Evolutionary conservation across 2,329 filamentous ascomycete genomes (phyloP).

Genomic region (Monilinia fructicola): DNA sequence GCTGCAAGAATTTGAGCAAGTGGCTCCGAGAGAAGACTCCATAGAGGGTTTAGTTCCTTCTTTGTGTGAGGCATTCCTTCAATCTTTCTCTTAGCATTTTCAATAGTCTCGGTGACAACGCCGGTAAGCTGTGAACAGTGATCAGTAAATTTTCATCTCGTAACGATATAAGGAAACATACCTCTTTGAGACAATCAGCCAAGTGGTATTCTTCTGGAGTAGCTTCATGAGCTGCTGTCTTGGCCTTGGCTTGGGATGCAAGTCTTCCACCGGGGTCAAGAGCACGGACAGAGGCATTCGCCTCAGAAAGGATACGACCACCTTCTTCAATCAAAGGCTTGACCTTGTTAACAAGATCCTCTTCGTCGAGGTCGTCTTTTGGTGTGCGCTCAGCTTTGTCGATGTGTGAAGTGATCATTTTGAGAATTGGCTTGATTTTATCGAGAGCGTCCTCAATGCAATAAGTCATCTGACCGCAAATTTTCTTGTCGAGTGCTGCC

Average conservation of each 20-base stretch:
- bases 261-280: slow-evolving; percentile 88
- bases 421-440: slow-evolving; percentile 79
- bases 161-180: slow-evolving; percentile 36
- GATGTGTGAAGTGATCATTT: slow-evolving; percentile 81
- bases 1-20: slow-evolving; percentile 90
- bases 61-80: slow-evolving; percentile 91
- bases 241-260: slow-evolving; percentile 79
- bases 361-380: slow-evolving; percentile 86
- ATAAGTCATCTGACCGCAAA: slow-evolving; percentile 71
- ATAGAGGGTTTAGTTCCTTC: slow-evolving; percentile 90
- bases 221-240: slow-evolving; percentile 70
- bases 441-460: slow-evolving; percentile 79
- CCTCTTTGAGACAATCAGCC: slow-evolving; percentile 80
- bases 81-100: slow-evolving; percentile 84
- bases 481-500: slow-evolving; percentile 67
- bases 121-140: slow-evolving; percentile 60
- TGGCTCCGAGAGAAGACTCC: slow-evolving; percentile 75
- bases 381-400: slow-evolving; percentile 77
- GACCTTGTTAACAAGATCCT: slow-evolving; percentile 81
- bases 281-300: slow-evolving; percentile 81
- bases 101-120: slow-evolving; percentile 77
- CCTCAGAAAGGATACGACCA: slow-evolving; percentile 76
- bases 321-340: slow-evolving; percentile 88
- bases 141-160: slow-evolving; percentile 20
- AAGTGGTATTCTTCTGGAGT: slow-evolving; percentile 81